Evolutionary conservation across 768 basidiomycete genomes (phyloP), one percentile per base, ranked within the genome.

Genomic region (Rhodotorula sphaerocarpa): DNA sequence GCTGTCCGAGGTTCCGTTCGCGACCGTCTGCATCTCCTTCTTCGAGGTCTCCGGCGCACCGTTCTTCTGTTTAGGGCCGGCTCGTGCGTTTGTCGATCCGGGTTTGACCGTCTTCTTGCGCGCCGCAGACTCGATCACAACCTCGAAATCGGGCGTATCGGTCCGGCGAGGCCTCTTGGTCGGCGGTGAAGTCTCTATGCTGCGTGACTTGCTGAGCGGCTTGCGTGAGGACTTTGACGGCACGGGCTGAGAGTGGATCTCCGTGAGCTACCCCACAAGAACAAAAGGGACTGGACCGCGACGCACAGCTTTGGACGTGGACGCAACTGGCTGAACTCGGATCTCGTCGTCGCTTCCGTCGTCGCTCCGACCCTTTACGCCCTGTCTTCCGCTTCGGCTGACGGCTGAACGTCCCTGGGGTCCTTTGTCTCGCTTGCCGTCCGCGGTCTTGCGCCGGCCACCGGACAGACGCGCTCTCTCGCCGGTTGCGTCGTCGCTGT

Each of bases 131-230:
- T 44, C 30, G 44, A 55, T 46, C 20, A 55, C 44, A n/a, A 43
- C 55, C 20, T 55, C 55, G 44, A 55, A 55, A 23, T 34, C 44
- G 30, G 55, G 46, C n/a, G n/a, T n/a, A n/a, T n/a, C n/a, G 44
- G 7, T 30, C 20, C 43, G 14, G 55, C 9, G 36, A 3, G n/a
- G 41, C 33, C 2, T 16, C 41, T 20, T 15, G 36, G n/a, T 36
- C n/a, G 41, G 52, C 6, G 52, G 28, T 27, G 39, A 39, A 25
- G 46, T 10, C n/a, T 25, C n/a, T 25, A 3, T 5, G 27, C 5
- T 25, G 46, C 12, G 16, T 15, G 27, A 4, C 3, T 47, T 9
- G 4, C 27, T 30, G 30, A 9, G 36, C 33, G n/a, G 34, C 10
- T 39, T 39, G 9, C 10, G 10, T 39, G 43, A 23, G 27, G 43